phyloP scores from a whole-genome alignment of 31 red algal genomes.

The Porphyra umbilicalis region DNA sequence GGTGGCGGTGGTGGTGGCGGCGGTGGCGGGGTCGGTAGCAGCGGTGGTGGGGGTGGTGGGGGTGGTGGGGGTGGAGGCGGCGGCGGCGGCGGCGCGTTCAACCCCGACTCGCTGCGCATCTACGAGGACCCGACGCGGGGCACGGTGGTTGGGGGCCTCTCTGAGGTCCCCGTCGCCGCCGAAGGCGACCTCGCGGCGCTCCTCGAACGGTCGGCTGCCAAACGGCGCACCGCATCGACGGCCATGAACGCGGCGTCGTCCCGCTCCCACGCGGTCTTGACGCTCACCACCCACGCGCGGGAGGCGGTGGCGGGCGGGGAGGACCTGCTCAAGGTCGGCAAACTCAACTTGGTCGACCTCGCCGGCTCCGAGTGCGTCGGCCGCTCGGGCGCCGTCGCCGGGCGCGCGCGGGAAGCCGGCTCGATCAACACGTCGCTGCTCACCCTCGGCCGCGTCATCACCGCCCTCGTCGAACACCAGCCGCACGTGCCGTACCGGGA shows the following conservation, averaged over 20 bases:
- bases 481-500: slow-evolving; percentile 84
- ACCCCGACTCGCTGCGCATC: slow-evolving; percentile 21
- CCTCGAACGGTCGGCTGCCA: slow-evolving; percentile 35
- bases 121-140: slow-evolving; percentile 88
- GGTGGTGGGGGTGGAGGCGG: too few species aligned
- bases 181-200: slow-evolving; percentile 31
- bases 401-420: slow-evolving; percentile 62
- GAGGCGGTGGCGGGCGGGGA: slow-evolving; percentile 11
- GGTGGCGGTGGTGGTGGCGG: background rate
- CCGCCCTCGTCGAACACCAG: slow-evolving; percentile 44
- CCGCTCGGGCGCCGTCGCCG: slow-evolving; percentile 56
- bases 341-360: slow-evolving; percentile 89
- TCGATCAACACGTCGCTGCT: slow-evolving; percentile 90
- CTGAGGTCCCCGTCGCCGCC: slow-evolving; percentile 48
- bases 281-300: slow-evolving; percentile 56
- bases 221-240: slow-evolving; percentile 78
- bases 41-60: background rate
- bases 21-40: background rate
- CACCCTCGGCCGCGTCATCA: slow-evolving; percentile 85
- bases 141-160: slow-evolving; percentile 55
- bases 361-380: slow-evolving; percentile 88
- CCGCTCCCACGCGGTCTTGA: slow-evolving; percentile 80
- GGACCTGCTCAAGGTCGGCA: slow-evolving; percentile 36
- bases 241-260: slow-evolving; percentile 74
- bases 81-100: background rate